Base-by-base conservation (phyloP, 169 alveolate species). In the Plasmodium reichenowi region DNA sequence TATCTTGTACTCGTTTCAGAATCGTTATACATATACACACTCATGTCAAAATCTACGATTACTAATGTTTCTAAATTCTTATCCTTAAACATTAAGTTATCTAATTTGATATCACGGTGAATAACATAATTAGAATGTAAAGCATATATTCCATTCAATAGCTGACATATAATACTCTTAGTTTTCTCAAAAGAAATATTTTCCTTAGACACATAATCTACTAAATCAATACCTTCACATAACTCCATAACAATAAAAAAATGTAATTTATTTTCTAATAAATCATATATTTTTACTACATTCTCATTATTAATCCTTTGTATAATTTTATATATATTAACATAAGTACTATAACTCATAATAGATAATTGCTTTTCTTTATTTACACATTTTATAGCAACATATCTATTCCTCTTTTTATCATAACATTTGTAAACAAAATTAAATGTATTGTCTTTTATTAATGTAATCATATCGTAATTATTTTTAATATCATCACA, bases 151-250 rank as follows among this genome's bases (percentile, higher is more conserved):
- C 90, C 90, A 29, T 45, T 80, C 32, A 80, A 26, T 5, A 80
- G 20, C 38, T 80, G 90, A 47, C n/a, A 80, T 38, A 80, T 80
- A 68, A 80, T 80, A 80, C 59, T 63, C 38, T 80, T 66, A 4
- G 64, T 72, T 60, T 80, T 80, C 32, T 80, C 90, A 72, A 38
- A 80, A 3, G 90, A 47, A 17, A 80, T 67, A 17, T 80, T 72
- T 68, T 80, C 85, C 1, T 80, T 80, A 3, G 90, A 80, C 20
- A 80, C 90, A 80, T 80, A 80, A 54, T 80, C 90, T 24, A 80
- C 90, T 26, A 80, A 72, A 72, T 80, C 90, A 12, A 72, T 67
- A n/a, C 90, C 90, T 68, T 80, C 90, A 56, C 90, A 80, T 38
- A 68, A 56, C 13, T 80, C 90, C 90, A 80, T 80, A 7, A 80